Evolutionary conservation across 441 rosid genomes (phyloP).

Genomic region (Flueggea neowawraea): DNA sequence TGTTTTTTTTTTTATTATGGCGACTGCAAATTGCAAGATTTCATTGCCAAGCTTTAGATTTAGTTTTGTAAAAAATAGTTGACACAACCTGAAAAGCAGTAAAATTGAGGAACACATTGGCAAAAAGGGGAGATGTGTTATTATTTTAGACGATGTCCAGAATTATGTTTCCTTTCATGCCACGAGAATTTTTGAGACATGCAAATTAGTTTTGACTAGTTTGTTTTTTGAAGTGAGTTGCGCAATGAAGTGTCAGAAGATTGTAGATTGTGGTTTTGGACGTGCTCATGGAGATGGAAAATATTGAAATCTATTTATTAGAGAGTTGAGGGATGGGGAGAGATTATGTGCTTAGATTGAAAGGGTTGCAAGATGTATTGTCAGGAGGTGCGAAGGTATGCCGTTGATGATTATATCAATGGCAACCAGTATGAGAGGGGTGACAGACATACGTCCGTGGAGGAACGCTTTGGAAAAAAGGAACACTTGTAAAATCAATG

Average conservation of each 20-base stretch:
- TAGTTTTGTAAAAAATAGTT: no score
- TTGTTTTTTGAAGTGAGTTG: background rate
- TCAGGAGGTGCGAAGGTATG: conserved; percentile 9
- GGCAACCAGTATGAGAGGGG: conserved; percentile 18
- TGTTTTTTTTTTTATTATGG: no score
- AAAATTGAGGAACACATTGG: no score
- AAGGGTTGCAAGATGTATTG: background rate
- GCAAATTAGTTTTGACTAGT: conserved; percentile 18
- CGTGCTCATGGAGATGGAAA: no score
- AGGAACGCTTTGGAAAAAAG: conserved; percentile 6
- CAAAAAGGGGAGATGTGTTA: no score
- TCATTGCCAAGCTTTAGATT: no score
- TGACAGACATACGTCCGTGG: conserved; percentile 9
- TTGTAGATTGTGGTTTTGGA: conserved; percentile 11
- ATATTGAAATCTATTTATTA: background rate
- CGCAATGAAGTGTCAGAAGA: no score
- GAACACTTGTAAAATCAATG: background rate
- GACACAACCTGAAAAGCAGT: no score
- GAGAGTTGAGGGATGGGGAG: background rate
- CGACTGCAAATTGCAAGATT: no score
- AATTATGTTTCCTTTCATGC: background rate
- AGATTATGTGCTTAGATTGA: background rate
- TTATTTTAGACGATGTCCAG: conserved; percentile 23
- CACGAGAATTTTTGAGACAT: background rate
- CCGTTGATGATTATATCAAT: conserved; percentile 17